These are phyloP conservation scores for Termitomyces sp. DNA, from an alignment of 768 basidiomycete genomes.

Conservation along the genomic window DNA sequence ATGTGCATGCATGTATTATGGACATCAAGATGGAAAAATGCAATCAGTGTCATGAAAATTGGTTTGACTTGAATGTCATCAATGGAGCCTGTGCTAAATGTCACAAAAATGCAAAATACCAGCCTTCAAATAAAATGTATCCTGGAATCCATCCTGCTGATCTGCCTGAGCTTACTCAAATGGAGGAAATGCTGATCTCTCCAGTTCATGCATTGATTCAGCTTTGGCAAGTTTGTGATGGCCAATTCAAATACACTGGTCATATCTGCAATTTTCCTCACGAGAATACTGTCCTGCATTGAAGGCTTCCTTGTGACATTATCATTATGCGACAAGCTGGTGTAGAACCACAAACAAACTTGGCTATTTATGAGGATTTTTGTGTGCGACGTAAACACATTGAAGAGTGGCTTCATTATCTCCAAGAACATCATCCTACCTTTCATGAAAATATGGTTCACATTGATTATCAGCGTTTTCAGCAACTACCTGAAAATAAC, in stretches of 20 bases:
- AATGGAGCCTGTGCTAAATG: conserved; percentile 7
- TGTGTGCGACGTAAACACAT: neutral
- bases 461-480: conserved; percentile 4
- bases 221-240: neutral
- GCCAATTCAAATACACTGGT: neutral
- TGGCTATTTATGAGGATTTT: neutral
- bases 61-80: conserved; percentile 9
- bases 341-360: neutral
- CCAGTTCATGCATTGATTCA: neutral
- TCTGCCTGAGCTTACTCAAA: neutral
- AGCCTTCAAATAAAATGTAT: conserved; percentile 10
- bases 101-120: conserved; percentile 1
- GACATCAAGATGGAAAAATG: neutral
- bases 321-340: neutral
- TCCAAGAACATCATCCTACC: neutral
- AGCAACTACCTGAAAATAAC: neutral
- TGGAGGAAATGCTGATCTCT: neutral
- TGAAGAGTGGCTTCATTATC: neutral
- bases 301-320: neutral
- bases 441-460: neutral
- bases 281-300: neutral
- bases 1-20: no score
- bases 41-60: conserved; percentile 6
- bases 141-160: neutral
- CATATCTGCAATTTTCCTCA: conserved; percentile 7